Evolutionary conservation across 2,329 filamentous ascomycete species (phyloP).

Genomic region (Aspergillus thermomutatus): DNA sequence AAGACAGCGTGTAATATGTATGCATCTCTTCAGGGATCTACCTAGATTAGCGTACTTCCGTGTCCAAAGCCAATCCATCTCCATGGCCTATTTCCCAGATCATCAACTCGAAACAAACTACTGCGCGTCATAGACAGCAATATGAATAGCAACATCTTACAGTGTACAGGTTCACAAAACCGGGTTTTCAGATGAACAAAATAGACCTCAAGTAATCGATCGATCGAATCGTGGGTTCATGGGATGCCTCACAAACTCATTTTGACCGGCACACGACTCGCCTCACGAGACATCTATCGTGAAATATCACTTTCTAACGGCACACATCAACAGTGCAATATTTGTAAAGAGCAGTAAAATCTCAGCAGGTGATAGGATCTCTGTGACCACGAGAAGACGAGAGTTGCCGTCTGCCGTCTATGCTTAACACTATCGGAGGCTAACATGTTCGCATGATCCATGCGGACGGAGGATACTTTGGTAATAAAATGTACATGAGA

Average conservation of each 20-base stretch:
- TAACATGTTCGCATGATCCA: not conserved
- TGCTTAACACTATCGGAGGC: too few relatives aligned
- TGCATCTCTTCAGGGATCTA: not conserved
- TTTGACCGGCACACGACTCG: not conserved
- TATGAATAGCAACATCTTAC: too few relatives aligned
- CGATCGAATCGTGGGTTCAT: not conserved
- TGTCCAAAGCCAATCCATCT: not conserved
- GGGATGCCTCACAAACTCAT: not conserved
- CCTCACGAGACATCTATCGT: not conserved
- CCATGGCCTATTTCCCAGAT: too few relatives aligned
- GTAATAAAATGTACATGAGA: not conserved
- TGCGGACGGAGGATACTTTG: not conserved
- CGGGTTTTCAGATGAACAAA: too few relatives aligned
- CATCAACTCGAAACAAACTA: too few relatives aligned
- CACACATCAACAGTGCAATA: not conserved
- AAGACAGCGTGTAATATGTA: not conserved
- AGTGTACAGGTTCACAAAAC: not conserved
- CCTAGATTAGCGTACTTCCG: not conserved
- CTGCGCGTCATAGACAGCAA: too few relatives aligned
- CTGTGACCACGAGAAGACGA: not conserved
- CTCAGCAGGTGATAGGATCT: not conserved
- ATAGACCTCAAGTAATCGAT: not conserved
- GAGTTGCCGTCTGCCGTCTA: not conserved
- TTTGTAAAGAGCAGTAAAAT: not conserved
- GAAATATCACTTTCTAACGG: not conserved